Evolutionary conservation across 306 rosid genomes (phyloP).

Genomic region (barrel medic (Medicago truncatula)): DNA sequence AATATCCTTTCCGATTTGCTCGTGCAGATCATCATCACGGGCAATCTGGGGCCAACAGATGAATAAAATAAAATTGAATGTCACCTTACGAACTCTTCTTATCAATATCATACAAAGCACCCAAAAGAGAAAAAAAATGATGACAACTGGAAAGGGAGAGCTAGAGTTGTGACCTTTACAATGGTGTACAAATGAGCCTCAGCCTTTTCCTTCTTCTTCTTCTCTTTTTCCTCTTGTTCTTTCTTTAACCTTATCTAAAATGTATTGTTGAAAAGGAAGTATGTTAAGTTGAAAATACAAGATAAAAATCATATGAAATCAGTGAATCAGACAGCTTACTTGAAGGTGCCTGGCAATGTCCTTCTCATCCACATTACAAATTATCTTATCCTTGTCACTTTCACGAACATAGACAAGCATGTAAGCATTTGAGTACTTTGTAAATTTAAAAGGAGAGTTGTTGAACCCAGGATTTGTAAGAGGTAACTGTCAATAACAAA

Average conservation of each 20-base stretch:
- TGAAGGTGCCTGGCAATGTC: slow-evolving; percentile 87
- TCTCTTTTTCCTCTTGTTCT: slow-evolving; percentile 90
- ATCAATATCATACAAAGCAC: slow-evolving; percentile 26
- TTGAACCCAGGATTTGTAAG: slow-evolving; percentile 89
- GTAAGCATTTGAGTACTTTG: slow-evolving; percentile 90
- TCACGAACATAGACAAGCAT: slow-evolving; percentile 97
- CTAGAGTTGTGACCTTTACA: slow-evolving; percentile 62
- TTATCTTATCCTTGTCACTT: slow-evolving; percentile 86
- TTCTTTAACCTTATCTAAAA: slow-evolving; percentile 80
- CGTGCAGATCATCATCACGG: slow-evolving; percentile 75
- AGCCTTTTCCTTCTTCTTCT: slow-evolving; percentile 82
- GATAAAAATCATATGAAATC: slow-evolving; percentile 26
- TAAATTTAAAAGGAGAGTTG: slow-evolving; percentile 85
- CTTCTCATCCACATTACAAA: slow-evolving; percentile 86
- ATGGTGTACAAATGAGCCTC: slow-evolving; percentile 90
- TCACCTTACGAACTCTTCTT: slow-evolving; percentile 4
- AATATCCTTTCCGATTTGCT: slow-evolving; percentile 82
- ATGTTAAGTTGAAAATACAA: slow-evolving; percentile 16
- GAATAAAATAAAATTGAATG: slow-evolving; percentile 3
- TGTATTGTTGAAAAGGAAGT: slow-evolving; percentile 15
- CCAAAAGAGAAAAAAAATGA: not conserved
- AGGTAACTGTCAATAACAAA: slow-evolving; percentile 64
- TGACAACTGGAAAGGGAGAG: not conserved
- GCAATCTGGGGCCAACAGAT: slow-evolving; percentile 65
- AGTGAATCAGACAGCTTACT: slow-evolving; percentile 54